phyloP scores from a whole-genome alignment of 257 asterid genomes.

The Scutellaria barbata region DNA sequence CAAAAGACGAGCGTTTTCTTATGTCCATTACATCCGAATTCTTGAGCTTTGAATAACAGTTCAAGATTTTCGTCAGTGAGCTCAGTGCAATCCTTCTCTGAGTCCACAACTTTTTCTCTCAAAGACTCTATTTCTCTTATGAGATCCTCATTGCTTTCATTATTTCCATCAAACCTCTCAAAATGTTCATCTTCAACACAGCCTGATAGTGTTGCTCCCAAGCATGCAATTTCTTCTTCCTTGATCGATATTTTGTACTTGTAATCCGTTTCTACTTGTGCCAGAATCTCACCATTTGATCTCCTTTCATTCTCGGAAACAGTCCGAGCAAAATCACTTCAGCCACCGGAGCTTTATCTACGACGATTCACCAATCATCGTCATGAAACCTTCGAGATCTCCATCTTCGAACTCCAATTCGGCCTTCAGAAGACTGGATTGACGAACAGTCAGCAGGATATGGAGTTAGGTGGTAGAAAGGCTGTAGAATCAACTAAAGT shows the following conservation, averaged over 20 bases:
- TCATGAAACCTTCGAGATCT: conserved; percentile 57
- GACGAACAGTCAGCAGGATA: conserved; percentile 45
- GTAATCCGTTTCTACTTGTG: conserved; percentile 46
- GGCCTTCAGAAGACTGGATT: conserved; percentile 40
- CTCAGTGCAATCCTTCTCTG: conserved; percentile 83
- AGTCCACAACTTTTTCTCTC: conserved; percentile 65
- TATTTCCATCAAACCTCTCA: conserved; percentile 31
- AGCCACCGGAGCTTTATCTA: conserved; percentile 56
- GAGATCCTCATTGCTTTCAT: conserved; percentile 41
- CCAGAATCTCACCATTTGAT: conserved; percentile 43
- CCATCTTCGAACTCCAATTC: conserved; percentile 42
- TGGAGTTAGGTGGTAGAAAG: conserved; percentile 53
- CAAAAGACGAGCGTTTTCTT: conserved; percentile 46
- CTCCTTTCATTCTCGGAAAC: conserved; percentile 50
- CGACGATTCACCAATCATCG: conserved; percentile 68
- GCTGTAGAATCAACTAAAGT: conserved; percentile 53
- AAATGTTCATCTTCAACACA: conserved; percentile 23
- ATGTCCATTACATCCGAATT: conserved; percentile 43
- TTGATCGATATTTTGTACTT: conserved; percentile 45
- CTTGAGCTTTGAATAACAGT: conserved; percentile 76
- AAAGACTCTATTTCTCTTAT: conserved; percentile 53
- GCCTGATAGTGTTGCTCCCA: conserved; percentile 47
- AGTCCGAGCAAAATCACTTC: conserved; percentile 43
- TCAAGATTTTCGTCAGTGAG: conserved; percentile 90
- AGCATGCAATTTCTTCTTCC: conserved; percentile 54